These are phyloP conservation scores for Kuraishia capsulata DNA, from an alignment of 805 yeast species.

Conservation along the genomic window DNA sequence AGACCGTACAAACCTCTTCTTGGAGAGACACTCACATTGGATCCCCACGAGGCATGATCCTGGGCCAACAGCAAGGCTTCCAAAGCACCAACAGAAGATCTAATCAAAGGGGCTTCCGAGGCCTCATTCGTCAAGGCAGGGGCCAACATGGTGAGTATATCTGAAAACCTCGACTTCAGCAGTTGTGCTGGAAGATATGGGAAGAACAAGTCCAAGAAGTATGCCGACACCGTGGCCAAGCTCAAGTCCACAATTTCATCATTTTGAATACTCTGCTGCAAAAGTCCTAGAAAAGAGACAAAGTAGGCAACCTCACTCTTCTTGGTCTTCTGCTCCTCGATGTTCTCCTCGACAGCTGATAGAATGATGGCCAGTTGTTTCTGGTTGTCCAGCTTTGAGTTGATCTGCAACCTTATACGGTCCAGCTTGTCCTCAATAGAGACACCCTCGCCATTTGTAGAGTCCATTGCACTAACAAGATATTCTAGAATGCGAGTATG, in stretches of 20 bases:
- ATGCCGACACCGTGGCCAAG: conserved; percentile 69
- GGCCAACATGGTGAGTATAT: conserved; percentile 71
- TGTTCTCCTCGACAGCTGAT: conserved; percentile 84
- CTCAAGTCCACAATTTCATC: conserved; percentile 43
- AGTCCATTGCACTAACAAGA: background rate
- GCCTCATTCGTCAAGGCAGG: conserved; percentile 63
- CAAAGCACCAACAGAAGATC: conserved; percentile 79
- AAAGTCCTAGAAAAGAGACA: conserved; percentile 70
- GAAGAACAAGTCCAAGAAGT: conserved; percentile 70
- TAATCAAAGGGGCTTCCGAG: conserved; percentile 72
- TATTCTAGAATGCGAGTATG: background rate
- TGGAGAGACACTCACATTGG: conserved; percentile 51
- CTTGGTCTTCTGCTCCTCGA: conserved; percentile 54
- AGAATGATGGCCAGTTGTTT: conserved; percentile 76
- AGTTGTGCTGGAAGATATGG: conserved; percentile 66
- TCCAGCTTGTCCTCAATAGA: conserved; percentile 55
- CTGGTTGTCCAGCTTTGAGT: conserved; percentile 81
- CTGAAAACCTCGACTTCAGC: conserved; percentile 65
- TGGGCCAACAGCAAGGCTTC: conserved; percentile 76
- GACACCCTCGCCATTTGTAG: background rate
- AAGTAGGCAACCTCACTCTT: conserved; percentile 74
- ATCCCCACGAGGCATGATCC: conserved; percentile 70
- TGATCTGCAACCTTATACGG: conserved; percentile 61
- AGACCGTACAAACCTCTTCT: conserved; percentile 73
- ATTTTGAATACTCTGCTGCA: conserved; percentile 63